A percentile compares a stretch with the other conserved stretches of the same genome.
Evolutionary conservation across 2,329 filamentous ascomycete species (phyloP).

Genomic region (Aspergillus transmontanensis): DNA sequence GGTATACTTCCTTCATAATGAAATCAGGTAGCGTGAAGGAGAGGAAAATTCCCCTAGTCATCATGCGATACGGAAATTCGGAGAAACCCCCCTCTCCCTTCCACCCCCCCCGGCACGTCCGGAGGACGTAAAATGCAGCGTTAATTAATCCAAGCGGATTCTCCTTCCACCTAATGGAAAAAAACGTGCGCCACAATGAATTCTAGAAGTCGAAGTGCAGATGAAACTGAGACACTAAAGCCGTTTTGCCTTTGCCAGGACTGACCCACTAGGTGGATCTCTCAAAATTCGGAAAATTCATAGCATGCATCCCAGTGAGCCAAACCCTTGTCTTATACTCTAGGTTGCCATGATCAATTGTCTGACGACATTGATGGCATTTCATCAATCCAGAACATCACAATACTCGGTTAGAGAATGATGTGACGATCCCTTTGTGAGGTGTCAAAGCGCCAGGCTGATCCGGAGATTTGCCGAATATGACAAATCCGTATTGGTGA

Average conservation of each 20-base stretch:
- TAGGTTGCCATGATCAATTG: background rate
- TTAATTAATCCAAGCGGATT: background rate
- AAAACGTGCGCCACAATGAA: background rate
- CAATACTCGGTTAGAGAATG: background rate
- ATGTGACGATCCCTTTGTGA: too few relatives aligned
- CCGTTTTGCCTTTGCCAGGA: background rate
- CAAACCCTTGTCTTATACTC: background rate
- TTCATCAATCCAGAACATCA: background rate
- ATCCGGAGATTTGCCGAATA: conserved; percentile 2
- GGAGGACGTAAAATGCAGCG: background rate
- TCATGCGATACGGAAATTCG: background rate
- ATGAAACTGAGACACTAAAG: background rate
- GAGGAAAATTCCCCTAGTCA: background rate
- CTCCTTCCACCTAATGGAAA: background rate
- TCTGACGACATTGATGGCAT: background rate
- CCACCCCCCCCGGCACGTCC: background rate
- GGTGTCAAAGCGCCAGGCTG: background rate
- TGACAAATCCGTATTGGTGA: background rate
- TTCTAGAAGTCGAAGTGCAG: background rate
- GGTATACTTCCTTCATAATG: background rate
- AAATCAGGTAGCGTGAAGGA: background rate
- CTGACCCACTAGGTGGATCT: background rate
- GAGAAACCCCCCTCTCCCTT: background rate
- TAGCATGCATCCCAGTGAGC: background rate
- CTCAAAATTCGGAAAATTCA: background rate